phyloP scores from a whole-genome alignment of 2,329 filamentous ascomycete species.

The Epichloe gansuensis region DNA sequence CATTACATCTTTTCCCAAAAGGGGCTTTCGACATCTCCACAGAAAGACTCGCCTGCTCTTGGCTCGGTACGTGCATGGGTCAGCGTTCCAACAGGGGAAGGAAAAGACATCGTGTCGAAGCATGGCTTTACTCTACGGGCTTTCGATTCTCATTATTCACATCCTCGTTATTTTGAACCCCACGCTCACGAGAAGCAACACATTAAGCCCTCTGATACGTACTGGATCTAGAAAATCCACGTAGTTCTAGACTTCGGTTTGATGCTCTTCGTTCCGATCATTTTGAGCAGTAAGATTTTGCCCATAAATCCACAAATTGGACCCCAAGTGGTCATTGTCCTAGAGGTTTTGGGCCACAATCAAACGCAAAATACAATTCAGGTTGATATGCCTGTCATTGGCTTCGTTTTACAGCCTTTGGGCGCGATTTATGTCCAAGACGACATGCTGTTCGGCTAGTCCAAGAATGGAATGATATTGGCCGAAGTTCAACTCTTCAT shows the following conservation, averaged over 20 bases:
- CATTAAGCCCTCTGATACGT: neutral
- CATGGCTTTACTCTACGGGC: neutral
- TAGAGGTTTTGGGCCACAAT: neutral
- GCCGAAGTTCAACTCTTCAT: neutral
- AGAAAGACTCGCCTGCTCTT: neutral
- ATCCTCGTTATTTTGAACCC: neutral
- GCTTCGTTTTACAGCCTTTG: neutral
- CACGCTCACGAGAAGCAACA: neutral
- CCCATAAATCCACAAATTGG: neutral
- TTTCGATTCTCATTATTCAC: neutral
- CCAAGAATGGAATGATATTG: neutral
- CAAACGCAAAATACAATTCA: too few relatives aligned
- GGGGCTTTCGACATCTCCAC: neutral
- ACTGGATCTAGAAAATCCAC: neutral
- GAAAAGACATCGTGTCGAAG: neutral
- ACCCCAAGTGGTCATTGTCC: neutral
- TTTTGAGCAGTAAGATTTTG: neutral
- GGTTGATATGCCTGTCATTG: neutral
- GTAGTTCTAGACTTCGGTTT: neutral
- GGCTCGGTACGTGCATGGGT: neutral
- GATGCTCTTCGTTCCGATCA: neutral
- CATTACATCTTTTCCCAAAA: neutral
- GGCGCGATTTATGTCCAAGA: neutral
- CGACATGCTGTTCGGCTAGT: neutral
- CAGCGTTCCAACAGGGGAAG: neutral